Evolutionary conservation across 345 rosid genomes (phyloP).

Genomic region (Chamaenerion angustifolium): DNA sequence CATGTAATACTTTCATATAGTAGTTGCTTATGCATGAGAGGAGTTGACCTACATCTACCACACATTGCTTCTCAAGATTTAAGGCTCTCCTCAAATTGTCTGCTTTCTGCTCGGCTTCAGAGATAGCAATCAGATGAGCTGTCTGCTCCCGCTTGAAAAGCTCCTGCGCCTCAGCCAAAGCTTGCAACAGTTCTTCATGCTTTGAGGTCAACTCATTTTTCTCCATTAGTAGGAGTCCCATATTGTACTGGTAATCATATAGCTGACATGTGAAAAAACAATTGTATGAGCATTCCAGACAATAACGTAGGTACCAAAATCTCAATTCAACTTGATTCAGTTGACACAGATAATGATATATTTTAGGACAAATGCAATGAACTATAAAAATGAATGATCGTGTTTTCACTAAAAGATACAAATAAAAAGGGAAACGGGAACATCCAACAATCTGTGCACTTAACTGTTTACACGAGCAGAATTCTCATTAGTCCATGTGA

Average conservation of each 20-base stretch:
- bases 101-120: slow-evolving; percentile 57
- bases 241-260: slow-evolving; percentile 70
- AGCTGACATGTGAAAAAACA: slow-evolving; percentile 25
- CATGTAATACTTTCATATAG: no score
- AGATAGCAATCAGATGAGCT: slow-evolving; percentile 41
- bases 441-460: no score
- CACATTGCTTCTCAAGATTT: slow-evolving; percentile 40
- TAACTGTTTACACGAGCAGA: no score
- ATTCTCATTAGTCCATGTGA: no score
- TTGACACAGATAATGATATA: no score
- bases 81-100: slow-evolving; percentile 57
- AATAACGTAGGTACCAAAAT: neutral
- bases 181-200: slow-evolving; percentile 38
- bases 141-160: slow-evolving; percentile 64
- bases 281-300: neutral
- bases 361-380: no score
- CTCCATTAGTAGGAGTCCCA: slow-evolving; percentile 87
- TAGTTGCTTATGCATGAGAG: neutral
- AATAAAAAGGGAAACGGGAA: no score
- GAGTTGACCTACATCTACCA: slow-evolving; percentile 40
- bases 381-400: no score
- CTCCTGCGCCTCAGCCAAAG: slow-evolving; percentile 45
- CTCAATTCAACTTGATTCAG: no score
- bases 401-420: no score
- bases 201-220: slow-evolving; percentile 50